These are phyloP conservation scores for Austroboletus novae-zelandiae DNA, from an alignment of 1,284 basidiomycete species.

Conservation along the genomic window DNA sequence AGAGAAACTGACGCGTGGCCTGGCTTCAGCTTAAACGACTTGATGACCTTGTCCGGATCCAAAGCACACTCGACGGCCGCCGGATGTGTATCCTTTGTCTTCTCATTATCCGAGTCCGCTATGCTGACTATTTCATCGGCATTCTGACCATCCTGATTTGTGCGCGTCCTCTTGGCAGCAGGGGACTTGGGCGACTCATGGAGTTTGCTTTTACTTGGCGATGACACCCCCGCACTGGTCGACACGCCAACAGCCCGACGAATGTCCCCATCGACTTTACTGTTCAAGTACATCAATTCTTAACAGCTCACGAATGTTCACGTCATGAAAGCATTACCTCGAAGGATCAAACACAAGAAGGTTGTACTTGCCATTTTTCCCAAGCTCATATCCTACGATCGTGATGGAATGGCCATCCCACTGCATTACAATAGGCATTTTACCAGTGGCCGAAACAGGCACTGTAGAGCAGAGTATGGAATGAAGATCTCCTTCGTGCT, in stretches of 20 bases:
- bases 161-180: conserved; percentile 26
- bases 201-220: conserved; percentile 19
- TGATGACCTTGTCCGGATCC: conserved; percentile 39
- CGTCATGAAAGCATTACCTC: conserved; percentile 39
- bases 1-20: conserved; percentile 47
- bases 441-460: conserved; percentile 54
- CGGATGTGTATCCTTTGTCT: conserved; percentile 2
- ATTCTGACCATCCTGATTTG: conserved; percentile 20
- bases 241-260: conserved; percentile 32
- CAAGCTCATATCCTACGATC: conserved; percentile 78
- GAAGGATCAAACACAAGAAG: conserved; percentile 79
- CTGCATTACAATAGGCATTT: conserved; percentile 80
- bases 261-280: conserved; percentile 16
- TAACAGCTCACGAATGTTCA: background rate
- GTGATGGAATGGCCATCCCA: conserved; percentile 82
- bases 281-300: conserved; percentile 16
- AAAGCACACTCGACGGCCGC: conserved; percentile 16
- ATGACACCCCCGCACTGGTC: background rate
- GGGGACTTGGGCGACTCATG: conserved; percentile 16
- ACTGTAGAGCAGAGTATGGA: conserved; percentile 46
- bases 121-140: conserved; percentile 36
- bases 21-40: conserved; percentile 48
- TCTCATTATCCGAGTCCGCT: conserved; percentile 23
- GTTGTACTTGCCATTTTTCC: conserved; percentile 53
- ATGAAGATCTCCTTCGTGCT: conserved; percentile 38